Percentiles rank a stretch among this genome's conserved stretches.
phyloP scores from a whole-genome alignment of 208 protist genomes.

The Trypanosomatidae sp. region DNA sequence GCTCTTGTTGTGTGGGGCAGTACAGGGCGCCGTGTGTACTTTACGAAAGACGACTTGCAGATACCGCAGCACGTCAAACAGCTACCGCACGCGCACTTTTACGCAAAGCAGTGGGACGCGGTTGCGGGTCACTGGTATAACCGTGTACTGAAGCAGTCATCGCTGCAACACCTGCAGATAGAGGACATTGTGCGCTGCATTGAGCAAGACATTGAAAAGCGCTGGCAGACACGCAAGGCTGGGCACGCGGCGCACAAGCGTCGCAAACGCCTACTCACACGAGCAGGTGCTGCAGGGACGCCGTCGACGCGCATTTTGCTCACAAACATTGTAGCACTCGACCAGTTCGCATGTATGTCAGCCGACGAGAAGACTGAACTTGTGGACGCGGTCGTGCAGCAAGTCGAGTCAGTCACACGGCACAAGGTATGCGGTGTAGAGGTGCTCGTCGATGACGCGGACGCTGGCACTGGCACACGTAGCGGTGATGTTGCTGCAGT shows the following conservation, averaged over 20 bases:
- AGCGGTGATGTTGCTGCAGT: no score
- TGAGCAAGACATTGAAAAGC: conserved; percentile 37
- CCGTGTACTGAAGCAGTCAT: conserved; percentile 52
- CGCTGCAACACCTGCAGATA: conserved; percentile 42
- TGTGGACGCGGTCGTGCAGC: conserved; percentile 13
- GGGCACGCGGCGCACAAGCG: conserved; percentile 55
- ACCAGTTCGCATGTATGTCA: conserved; percentile 3
- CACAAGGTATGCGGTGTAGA: no score
- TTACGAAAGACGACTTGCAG: conserved; percentile 45
- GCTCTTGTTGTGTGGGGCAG: conserved; percentile 68
- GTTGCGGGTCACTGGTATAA: conserved; percentile 65
- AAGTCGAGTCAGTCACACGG: conserved; percentile 21
- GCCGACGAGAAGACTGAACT: conserved; percentile 12
- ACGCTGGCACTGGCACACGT: no score
- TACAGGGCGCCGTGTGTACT: conserved; percentile 52
- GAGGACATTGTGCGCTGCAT: conserved; percentile 40
- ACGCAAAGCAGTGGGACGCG: conserved; percentile 65
- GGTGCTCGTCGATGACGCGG: no score
- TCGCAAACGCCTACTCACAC: conserved; percentile 31
- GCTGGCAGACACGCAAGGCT: conserved; percentile 28
- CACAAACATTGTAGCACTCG: conserved; percentile 38
- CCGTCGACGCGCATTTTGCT: conserved; percentile 36
- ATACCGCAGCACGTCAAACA: conserved; percentile 45
- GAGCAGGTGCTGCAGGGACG: conserved; percentile 16
- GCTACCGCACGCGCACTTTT: conserved; percentile 40